Base-by-base conservation (phyloP, 1,284 basidiomycete genomes). In the Irpex sp. region DNA sequence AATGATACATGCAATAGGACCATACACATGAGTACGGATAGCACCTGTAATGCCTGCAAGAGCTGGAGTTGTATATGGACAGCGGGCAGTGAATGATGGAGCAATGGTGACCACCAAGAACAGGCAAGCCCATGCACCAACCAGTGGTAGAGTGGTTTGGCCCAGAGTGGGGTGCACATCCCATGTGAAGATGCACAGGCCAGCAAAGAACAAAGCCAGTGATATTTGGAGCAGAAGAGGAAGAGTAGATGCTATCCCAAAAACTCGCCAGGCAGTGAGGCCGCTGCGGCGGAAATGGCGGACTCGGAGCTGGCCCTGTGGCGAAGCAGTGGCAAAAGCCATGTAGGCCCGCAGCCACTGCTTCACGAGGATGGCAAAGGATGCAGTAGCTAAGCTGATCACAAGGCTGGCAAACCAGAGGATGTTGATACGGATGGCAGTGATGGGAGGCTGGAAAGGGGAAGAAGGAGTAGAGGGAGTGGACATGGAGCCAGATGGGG, bases 331-430 rank as follows among this genome's bases (percentile, higher is more conserved):
- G 11, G 58, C n/a, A 7, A 51, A 59, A 11, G 21, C 33, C 37
- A 64, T 33, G 56, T 63, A 64, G 3, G 56, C 57, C 5, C 61
- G 55, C n/a, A 67, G 62, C 66, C 66, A 67, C 55, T 67, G 66
- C 43, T 64, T 67, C 37, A 64, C 61, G 4, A 61, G 59, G 36
- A 67, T 65, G 17, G 62, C 62, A 17, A 67, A 39, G 11, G 63
- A 61, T 13, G 66, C 66, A 0, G 65, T 56, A 5, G 61, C 53
- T 1, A 67, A 56, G 46, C 64, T 66, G 61, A 65, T 43, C 8
- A 67, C 63, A 0, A 67, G 54, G 19, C 62, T 61, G 13, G 51
- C 31, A 53, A 67, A 64, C 65, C 66, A 67, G 5, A 67, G 58
- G 5, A 54, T 51, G 39, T 64, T 66, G 56, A 64, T 36, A 5